These are phyloP conservation scores for Iberis pinnata DNA, from an alignment of 345 rosid species.

Conservation along the genomic window DNA sequence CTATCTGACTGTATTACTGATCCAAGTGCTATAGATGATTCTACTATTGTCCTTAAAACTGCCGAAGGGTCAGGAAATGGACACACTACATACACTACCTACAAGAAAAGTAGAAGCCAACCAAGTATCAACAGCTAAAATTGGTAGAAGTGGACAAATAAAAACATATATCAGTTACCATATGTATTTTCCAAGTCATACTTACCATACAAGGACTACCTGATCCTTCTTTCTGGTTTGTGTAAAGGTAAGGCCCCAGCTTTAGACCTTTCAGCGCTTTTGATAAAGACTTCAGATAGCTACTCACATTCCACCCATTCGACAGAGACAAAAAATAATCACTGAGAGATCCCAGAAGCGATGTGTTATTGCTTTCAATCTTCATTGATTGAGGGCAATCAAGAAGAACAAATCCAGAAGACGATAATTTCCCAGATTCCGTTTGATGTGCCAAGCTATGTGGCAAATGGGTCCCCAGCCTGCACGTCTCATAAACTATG, in stretches of 20 bases:
- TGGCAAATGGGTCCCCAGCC: slow-evolving; percentile 89
- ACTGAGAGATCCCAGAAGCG: slow-evolving; percentile 92
- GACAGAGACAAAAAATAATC: slow-evolving; percentile 96
- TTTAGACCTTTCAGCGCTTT: slow-evolving; percentile 77
- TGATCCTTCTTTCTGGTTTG: slow-evolving; percentile 83
- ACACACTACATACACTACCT: slow-evolving; percentile 97
- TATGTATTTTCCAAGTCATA: slow-evolving; percentile 14
- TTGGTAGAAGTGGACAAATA: slow-evolving; percentile 13
- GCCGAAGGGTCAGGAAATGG: slow-evolving; percentile 97
- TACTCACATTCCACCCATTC: slow-evolving; percentile 93
- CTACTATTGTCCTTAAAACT: slow-evolving; percentile 72
- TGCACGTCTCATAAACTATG: slow-evolving; percentile 89
- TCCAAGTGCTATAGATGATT: slow-evolving; percentile 87
- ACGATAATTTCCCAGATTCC: slow-evolving; percentile 66
- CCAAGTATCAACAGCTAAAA: slow-evolving; percentile 14
- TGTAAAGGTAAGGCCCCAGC: slow-evolving; percentile 49
- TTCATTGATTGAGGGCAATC: slow-evolving; percentile 99
- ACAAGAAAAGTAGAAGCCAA: slow-evolving; percentile 22
- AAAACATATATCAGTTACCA: neutral
- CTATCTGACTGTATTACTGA: slow-evolving; percentile 59
- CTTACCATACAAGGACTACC: slow-evolving; percentile 73
- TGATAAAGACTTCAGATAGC: slow-evolving; percentile 91
- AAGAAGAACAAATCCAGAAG: slow-evolving; percentile 79
- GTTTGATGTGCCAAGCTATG: slow-evolving; percentile 71
- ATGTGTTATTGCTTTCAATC: slow-evolving; percentile 86